phyloP scores from a whole-genome alignment of 1,139 yeast species.

The Schizosaccharomyces versatilis region DNA sequence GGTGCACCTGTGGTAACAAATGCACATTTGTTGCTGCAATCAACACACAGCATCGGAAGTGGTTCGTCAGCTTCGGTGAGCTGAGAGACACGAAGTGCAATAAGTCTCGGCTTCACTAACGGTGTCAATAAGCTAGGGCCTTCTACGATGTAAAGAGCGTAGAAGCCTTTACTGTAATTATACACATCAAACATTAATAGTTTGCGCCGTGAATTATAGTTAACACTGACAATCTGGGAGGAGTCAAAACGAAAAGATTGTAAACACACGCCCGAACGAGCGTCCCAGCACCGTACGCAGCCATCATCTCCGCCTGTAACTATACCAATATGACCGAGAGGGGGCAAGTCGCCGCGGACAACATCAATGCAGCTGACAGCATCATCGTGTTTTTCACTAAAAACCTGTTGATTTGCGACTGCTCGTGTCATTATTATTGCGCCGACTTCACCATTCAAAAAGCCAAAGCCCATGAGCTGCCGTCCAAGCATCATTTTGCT shows the following conservation, averaged over 20 bases:
- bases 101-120: not conserved
- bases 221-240: not conserved
- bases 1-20: constrained; percentile 1
- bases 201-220: not conserved
- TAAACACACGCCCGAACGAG: not conserved
- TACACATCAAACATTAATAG: not conserved
- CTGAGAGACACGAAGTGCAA: not conserved
- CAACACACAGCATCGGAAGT: not conserved
- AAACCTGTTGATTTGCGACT: not conserved
- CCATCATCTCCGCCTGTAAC: not conserved
- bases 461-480: not conserved
- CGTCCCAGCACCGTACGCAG: not conserved
- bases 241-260: not conserved
- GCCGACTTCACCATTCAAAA: not conserved
- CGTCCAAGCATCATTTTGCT: not conserved
- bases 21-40: not conserved
- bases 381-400: not conserved
- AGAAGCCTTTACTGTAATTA: not conserved
- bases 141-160: not conserved
- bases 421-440: not conserved
- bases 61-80: not conserved
- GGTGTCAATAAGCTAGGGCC: not conserved
- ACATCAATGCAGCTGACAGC: not conserved
- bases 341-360: not conserved
- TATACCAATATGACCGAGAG: not conserved